Base-by-base conservation (phyloP, 2,329 filamentous ascomycete species). In the Sordariomycetes sp. region DNA sequence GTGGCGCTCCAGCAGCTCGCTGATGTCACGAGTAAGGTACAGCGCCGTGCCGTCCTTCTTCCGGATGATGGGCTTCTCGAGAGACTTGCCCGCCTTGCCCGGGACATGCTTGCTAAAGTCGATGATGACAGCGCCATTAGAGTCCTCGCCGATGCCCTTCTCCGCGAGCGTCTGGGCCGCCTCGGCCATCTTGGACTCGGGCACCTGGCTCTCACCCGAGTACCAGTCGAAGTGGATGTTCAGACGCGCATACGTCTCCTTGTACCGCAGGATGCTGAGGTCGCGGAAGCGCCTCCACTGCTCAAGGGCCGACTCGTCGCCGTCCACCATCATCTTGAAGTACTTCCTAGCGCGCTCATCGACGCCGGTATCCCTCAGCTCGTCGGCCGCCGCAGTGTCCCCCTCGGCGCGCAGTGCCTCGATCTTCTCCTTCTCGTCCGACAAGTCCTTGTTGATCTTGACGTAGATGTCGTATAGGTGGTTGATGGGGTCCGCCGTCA, bases 401-500 rank as follows among this genome's bases (percentile, higher is more conserved):
- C 78, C 76, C 50, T 74, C 74, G 45, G 74, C 72, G 66, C 80
- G 79, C 62, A 77, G 72, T 50, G 72, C 75, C 63, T 84, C 82
- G 25, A 85, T 81, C 59, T 78, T 67, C 61, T 86, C 85, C 62
- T 86, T 85, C 73, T 91, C 86, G 0, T 76, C 80, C 2, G 74
- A 70, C 66, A 86, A 78, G 54, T 89, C 82, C 59, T 72, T 72
- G 69, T 86, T 90, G 69, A 92, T 89, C 68, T 82, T 80, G 61
- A 91, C 87, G 65, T 92, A 94, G 55, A 94, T 84, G 65, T 90
- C 82, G 69, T 86, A 91, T 10, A 94, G 74, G 68, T 94, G 89
- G 68, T 88, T 87, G 66, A 92, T 90, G 13, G 89, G 88, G 64
- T 92, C 87, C 53, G 77, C 76, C 61, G 80, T 69, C 13, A 94